These are phyloP conservation scores for Ceratonia siliqua DNA, from an alignment of 306 rosid species.

Conservation along the genomic window DNA sequence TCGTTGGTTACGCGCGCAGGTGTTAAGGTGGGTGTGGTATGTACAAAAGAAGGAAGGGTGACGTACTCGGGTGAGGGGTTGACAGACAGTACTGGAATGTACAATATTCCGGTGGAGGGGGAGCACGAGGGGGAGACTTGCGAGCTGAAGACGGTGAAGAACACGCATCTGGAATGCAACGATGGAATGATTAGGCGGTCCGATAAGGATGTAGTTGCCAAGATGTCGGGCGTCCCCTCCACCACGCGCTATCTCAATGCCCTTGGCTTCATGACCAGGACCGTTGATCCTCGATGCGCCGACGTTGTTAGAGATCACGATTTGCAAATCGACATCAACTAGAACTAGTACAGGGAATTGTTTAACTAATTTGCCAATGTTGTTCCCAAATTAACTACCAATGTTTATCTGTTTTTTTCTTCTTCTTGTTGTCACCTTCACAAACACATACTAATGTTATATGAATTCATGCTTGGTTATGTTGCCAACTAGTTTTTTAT, in stretches of 20 bases:
- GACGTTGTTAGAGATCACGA: slow-evolving; percentile 30
- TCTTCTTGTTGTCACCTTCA: too few species aligned
- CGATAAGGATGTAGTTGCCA: slow-evolving; percentile 25
- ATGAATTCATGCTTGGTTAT: too few species aligned
- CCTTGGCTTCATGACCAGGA: slow-evolving; percentile 39
- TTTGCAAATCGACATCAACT: too few species aligned
- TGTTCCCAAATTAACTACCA: too few species aligned
- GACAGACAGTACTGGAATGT: slow-evolving; percentile 21
- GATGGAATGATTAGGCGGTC: not conserved
- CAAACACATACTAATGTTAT: too few species aligned
- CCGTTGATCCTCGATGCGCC: not conserved
- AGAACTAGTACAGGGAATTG: too few species aligned
- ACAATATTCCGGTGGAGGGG: not conserved
- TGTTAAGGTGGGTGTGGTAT: slow-evolving; percentile 22
- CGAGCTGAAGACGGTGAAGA: slow-evolving; percentile 17
- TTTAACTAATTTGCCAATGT: too few species aligned
- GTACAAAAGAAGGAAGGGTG: slow-evolving; percentile 6
- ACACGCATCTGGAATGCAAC: not conserved
- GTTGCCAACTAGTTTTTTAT: too few species aligned
- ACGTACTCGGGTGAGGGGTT: not conserved
- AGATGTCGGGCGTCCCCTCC: slow-evolving; percentile 24
- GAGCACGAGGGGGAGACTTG: slow-evolving; percentile 33
- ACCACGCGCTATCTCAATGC: slow-evolving; percentile 28
- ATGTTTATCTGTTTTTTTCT: too few species aligned
- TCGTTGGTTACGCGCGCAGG: slow-evolving; percentile 10